phyloP scores from a whole-genome alignment of 1,284 basidiomycete species.

The Taiwanofungus camphoratus region DNA sequence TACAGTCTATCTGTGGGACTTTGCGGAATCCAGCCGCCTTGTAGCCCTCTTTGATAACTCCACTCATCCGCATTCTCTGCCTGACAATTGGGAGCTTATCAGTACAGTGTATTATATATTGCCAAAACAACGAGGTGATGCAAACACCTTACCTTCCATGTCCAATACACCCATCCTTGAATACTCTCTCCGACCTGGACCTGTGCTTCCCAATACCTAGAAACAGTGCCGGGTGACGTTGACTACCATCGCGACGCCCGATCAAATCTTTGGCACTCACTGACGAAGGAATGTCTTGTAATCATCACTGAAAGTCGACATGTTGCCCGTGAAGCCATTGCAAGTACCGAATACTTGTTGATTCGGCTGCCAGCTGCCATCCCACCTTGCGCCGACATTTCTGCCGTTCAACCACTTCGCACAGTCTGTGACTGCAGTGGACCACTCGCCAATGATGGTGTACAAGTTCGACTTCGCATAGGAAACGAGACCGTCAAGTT shows the following conservation, averaged over 20 bases:
- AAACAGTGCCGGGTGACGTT: too few relatives aligned
- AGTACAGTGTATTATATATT: too few relatives aligned
- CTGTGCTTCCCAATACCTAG: constrained; percentile 80
- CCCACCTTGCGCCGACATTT: constrained; percentile 69
- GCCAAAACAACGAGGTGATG: constrained; percentile 4
- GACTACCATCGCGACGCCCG: background rate
- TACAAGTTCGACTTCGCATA: constrained; percentile 50
- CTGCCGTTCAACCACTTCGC: constrained; percentile 72
- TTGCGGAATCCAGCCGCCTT: constrained; percentile 68
- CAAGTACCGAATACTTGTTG: constrained; percentile 52
- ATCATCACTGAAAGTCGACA: constrained; percentile 47
- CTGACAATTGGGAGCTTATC: constrained; percentile 21
- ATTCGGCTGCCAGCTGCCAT: constrained; percentile 41
- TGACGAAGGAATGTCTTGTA: constrained; percentile 63
- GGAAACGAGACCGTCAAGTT: constrained; percentile 19
- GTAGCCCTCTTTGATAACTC: constrained; percentile 64
- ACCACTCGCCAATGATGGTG: constrained; percentile 75
- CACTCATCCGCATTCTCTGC: constrained; percentile 73
- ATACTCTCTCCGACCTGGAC: constrained; percentile 56
- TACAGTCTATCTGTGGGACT: constrained; percentile 58
- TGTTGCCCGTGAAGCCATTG: constrained; percentile 53
- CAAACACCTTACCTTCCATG: constrained; percentile 59
- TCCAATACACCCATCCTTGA: constrained; percentile 82
- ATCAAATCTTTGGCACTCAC: constrained; percentile 31
- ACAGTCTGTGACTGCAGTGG: constrained; percentile 76